Percentiles rank a stretch among this genome's conserved stretches.
Evolutionary conservation across 2,329 filamentous ascomycete species (phyloP).

Genomic region (Neonectria coccinea): DNA sequence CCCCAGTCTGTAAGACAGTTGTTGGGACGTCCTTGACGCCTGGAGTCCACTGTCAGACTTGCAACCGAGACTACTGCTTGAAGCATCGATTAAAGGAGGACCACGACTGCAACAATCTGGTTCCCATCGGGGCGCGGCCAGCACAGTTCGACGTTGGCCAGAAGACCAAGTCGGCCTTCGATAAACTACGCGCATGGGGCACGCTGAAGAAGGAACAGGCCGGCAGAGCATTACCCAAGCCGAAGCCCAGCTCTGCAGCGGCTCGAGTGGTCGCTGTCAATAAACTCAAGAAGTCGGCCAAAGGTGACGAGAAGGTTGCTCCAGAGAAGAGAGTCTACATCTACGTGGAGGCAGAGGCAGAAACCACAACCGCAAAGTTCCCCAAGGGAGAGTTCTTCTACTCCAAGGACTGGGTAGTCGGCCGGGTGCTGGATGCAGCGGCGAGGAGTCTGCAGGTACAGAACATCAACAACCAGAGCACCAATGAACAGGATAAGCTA

Average conservation of each 20-base stretch:
- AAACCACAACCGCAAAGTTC: conserved; percentile 84
- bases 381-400: conserved; percentile 87
- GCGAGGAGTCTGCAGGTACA: conserved; percentile 81
- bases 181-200: conserved; percentile 84
- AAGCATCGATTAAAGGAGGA: conserved; percentile 82
- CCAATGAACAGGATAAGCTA: conserved; percentile 81
- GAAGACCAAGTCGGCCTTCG: conserved; percentile 79
- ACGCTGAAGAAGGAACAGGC: conserved; percentile 76
- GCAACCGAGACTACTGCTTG: conserved; percentile 81
- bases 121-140: conserved; percentile 64
- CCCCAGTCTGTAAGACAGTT: conserved; percentile 73
- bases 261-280: conserved; percentile 77
- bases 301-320: conserved; percentile 86
- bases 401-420: conserved; percentile 88
- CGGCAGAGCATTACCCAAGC: conserved; percentile 69
- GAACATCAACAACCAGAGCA: conserved; percentile 85
- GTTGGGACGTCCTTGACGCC: conserved; percentile 76
- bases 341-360: conserved; percentile 89
- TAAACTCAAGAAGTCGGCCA: conserved; percentile 85
- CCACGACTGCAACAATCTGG: conserved; percentile 84
- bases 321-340: conserved; percentile 90
- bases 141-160: conserved; percentile 64
- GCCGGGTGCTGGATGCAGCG: conserved; percentile 81
- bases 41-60: conserved; percentile 77
- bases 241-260: conserved; percentile 72